These are phyloP conservation scores for Chytridiales sp. DNA, from an alignment of 371 early-diverging fungal genomes.

Conservation along the genomic window DNA sequence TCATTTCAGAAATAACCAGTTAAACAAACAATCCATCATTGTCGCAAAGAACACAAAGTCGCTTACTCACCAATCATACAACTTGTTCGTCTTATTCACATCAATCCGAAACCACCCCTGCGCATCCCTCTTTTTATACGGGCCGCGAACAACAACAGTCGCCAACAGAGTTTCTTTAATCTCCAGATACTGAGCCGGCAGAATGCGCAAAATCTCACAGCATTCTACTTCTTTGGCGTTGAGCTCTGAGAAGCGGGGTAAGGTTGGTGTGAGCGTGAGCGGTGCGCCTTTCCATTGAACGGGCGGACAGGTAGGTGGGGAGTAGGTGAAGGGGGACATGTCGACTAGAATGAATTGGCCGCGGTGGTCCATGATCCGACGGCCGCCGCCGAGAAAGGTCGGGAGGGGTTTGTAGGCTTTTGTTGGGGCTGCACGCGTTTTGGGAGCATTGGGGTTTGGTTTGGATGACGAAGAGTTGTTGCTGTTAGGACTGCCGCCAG, in stretches of 20 bases:
- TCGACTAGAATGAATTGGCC: constrained; percentile 1
- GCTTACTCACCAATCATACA: constrained; percentile 35
- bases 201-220: constrained; percentile 38
- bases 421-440: constrained; percentile 15
- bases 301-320: not conserved
- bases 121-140: constrained; percentile 40
- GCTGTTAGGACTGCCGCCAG: too few species aligned
- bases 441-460: too few species aligned
- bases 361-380: not conserved
- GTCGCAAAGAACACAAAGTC: not conserved
- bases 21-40: not conserved
- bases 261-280: too few species aligned
- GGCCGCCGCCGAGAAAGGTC: constrained; percentile 11
- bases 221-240: too few species aligned
- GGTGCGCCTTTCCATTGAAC: constrained; percentile 6
- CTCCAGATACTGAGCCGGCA: constrained; percentile 38
- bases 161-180: constrained; percentile 47
- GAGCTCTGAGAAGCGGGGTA: too few species aligned
- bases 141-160: constrained; percentile 27
- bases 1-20: not conserved
- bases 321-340: not conserved
- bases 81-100: constrained; percentile 38
- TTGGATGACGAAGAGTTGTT: too few species aligned
- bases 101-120: constrained; percentile 42
- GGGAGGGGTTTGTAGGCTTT: constrained; percentile 10